Conservation (phyloP, 768 basidiomycete species). For the Boletus insuetus region DNA sequence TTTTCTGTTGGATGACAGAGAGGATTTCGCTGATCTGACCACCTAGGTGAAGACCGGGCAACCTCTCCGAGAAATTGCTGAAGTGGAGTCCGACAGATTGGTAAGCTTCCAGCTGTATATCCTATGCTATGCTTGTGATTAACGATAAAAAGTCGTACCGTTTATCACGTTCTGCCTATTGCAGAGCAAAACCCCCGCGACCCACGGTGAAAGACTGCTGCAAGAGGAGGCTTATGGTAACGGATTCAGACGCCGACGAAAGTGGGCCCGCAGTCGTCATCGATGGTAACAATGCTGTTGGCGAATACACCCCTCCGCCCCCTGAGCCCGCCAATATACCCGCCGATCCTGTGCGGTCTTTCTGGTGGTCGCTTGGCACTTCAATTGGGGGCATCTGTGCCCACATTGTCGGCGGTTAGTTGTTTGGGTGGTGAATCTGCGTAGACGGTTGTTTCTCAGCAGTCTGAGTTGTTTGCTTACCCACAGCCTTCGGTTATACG, state of each 20-base stretch:
- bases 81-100: neutral
- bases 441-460: too few species aligned
- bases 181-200: too few species aligned
- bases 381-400: neutral
- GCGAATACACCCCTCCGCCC: too few species aligned
- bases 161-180: too few species aligned
- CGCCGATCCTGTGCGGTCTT: neutral
- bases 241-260: too few species aligned
- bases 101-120: neutral
- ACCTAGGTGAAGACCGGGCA: constrained; percentile 10
- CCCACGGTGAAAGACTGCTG: too few species aligned
- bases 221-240: too few species aligned
- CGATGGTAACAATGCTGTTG: too few species aligned
- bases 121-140: neutral
- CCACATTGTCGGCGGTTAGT: neutral
- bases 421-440: neutral
- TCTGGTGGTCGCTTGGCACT: constrained; percentile 2
- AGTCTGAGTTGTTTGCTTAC: too few species aligned
- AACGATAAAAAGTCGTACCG: neutral
- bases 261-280: too few species aligned
- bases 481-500: too few species aligned
- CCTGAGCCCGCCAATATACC: too few species aligned
- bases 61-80: neutral
- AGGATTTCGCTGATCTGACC: neutral
- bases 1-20: neutral